These are phyloP conservation scores for Crithidia mellificae DNA, from an alignment of 208 protist species.

Conservation along the genomic window DNA sequence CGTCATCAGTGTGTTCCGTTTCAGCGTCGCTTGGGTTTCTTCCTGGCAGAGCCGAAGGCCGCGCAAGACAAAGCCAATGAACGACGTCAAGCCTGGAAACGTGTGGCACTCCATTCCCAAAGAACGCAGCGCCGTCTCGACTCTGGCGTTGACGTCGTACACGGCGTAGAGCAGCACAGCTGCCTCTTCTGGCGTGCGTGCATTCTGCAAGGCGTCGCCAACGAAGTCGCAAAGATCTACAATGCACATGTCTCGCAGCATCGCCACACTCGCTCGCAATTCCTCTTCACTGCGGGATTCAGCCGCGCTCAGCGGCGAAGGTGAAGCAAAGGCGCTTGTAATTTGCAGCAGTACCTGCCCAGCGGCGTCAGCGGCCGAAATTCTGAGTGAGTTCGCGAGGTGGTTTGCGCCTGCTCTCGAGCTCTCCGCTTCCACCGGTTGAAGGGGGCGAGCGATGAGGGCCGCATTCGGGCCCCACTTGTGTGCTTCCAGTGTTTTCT, in stretches of 20 bases:
- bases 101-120: neutral
- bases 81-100: neutral
- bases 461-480: neutral
- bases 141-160: neutral
- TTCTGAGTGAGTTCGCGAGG: neutral
- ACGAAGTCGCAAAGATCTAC: slow-evolving; percentile 2
- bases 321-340: too few relatives aligned
- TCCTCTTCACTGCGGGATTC: neutral
- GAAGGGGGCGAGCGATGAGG: neutral
- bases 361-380: neutral
- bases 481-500: neutral
- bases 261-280: neutral
- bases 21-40: neutral
- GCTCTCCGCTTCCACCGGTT: neutral
- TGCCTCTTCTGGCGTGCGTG: neutral
- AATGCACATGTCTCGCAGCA: neutral
- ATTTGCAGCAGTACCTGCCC: too few relatives aligned
- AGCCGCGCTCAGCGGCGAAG: neutral
- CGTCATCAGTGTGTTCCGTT: neutral
- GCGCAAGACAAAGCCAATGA: neutral
- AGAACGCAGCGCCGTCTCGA: slow-evolving; percentile 6
- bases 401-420: neutral
- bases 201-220: neutral
- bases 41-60: neutral
- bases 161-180: slow-evolving; percentile 2